Conservation (phyloP, 1,139 yeast species). For the Blastobotrys proliferans region DNA sequence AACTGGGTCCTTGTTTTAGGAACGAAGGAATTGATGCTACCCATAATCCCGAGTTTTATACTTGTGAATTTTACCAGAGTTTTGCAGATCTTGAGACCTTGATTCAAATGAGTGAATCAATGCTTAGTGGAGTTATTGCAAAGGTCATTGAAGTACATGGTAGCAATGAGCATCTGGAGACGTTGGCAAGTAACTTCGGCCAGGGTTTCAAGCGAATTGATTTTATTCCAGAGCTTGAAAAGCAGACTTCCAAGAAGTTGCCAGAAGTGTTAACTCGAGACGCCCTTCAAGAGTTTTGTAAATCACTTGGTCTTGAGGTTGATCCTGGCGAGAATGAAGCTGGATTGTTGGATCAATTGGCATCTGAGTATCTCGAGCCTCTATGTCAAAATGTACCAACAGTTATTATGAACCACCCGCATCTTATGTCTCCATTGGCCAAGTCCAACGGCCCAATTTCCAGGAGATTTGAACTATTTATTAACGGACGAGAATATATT, state of each 20-base stretch:
- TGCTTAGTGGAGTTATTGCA: conserved; percentile 43
- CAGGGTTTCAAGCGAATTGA: conserved; percentile 36
- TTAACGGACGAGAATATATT: conserved; percentile 74
- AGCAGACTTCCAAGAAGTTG: conserved; percentile 38
- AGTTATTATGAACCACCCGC: conserved; percentile 79
- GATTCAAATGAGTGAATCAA: conserved; percentile 57
- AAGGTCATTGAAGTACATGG: conserved; percentile 19
- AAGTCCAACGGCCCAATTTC: conserved; percentile 59
- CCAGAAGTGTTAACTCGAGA: conserved; percentile 36
- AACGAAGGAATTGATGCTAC: conserved; percentile 92
- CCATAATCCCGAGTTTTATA: conserved; percentile 93
- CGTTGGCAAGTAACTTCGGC: conserved; percentile 17
- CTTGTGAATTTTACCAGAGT: conserved; percentile 89
- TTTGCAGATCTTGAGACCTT: conserved; percentile 63
- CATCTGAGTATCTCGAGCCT: conserved; percentile 64
- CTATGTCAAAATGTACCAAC: conserved; percentile 54
- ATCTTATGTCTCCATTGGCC: conserved; percentile 80
- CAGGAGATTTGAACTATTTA: conserved; percentile 77
- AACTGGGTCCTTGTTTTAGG: conserved; percentile 79
- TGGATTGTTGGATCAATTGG: conserved; percentile 62
- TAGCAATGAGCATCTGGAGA: not conserved
- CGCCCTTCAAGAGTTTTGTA: conserved; percentile 11
- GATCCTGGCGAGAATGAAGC: conserved; percentile 39
- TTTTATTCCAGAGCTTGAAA: conserved; percentile 49
- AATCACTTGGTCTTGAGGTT: conserved; percentile 30